phyloP scores from a whole-genome alignment of 2,329 filamentous ascomycete species.

The Trichoderma atroviride region DNA sequence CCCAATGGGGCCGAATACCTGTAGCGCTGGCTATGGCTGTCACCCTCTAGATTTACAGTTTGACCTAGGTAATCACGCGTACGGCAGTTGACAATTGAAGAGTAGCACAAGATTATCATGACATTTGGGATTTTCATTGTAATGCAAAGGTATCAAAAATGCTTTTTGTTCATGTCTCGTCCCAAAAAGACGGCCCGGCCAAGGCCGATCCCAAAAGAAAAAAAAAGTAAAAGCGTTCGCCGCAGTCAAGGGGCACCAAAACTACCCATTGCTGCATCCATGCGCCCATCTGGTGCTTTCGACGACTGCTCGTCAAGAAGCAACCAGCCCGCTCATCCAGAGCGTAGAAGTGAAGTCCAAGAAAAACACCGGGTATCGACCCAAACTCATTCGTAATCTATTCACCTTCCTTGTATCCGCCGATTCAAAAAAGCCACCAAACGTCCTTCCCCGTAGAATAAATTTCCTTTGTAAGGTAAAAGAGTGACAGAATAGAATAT shows the following conservation, averaged over 20 bases:
- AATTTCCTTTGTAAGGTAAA: constrained; percentile 30
- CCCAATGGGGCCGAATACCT: not conserved
- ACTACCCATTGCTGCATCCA: constrained; percentile 11
- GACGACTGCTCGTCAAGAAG: not conserved
- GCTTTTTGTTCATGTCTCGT: constrained; percentile 24
- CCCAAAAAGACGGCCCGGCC: constrained; percentile 11
- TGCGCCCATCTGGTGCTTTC: constrained; percentile 10
- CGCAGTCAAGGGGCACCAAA: not conserved
- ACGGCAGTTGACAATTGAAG: not conserved
- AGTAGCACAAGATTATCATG: not conserved
- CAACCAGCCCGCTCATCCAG: constrained; percentile 21
- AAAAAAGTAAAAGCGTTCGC: constrained; percentile 3
- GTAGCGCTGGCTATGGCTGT: too few relatives aligned
- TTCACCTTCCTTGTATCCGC: constrained; percentile 16
- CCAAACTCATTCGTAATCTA: constrained; percentile 25
- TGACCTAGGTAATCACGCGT: not conserved
- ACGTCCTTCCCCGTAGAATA: constrained; percentile 36
- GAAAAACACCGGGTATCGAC: constrained; percentile 22
- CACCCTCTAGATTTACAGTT: not conserved
- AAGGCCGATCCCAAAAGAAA: constrained; percentile 7
- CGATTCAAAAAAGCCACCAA: constrained; percentile 33
- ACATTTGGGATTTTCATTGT: constrained; percentile 14
- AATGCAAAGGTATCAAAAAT: constrained; percentile 25
- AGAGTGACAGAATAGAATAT: constrained; percentile 28
- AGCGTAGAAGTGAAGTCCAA: constrained; percentile 25